A percentile compares a stretch with the other conserved stretches of the same genome.
phyloP scores from a whole-genome alignment of 441 rosid species.

The Erodium moschatum region DNA sequence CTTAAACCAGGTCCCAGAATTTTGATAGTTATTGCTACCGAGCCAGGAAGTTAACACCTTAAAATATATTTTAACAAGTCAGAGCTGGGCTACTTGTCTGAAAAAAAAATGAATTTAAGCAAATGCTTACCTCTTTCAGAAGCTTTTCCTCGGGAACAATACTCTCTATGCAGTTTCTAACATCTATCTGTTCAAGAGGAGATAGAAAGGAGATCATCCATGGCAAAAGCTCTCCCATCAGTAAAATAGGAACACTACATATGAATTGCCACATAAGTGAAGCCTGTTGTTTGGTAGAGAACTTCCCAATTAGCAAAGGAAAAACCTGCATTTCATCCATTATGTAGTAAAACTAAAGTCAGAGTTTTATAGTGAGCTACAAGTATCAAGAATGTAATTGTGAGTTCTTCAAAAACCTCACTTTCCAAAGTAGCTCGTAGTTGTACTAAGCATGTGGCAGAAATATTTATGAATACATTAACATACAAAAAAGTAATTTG shows the following conservation, averaged over 20 bases:
- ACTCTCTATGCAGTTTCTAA: constrained; percentile 31
- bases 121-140: constrained; percentile 45
- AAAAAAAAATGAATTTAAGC: constrained; percentile 17
- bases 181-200: constrained; percentile 34
- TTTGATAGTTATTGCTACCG: constrained; percentile 24
- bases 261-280: constrained; percentile 56
- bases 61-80: constrained; percentile 23
- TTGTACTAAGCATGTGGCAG: neutral
- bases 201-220: constrained; percentile 55
- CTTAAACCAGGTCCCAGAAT: constrained; percentile 19
- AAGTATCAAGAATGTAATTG: constrained; percentile 6
- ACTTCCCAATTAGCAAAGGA: constrained; percentile 46
- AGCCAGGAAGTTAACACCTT: constrained; percentile 65
- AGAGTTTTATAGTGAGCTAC: neutral
- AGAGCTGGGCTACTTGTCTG: constrained; percentile 19
- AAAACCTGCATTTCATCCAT: constrained; percentile 44
- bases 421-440: neutral
- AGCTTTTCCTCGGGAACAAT: constrained; percentile 38
- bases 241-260: constrained; percentile 51
- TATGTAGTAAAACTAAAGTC: constrained; percentile 11
- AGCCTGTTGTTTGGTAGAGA: constrained; percentile 50
- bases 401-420: neutral
- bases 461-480: neutral
- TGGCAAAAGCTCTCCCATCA: constrained; percentile 50
- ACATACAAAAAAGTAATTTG: neutral